phyloP scores from a whole-genome alignment of 805 yeast species.

The Candida vaughaniae region DNA sequence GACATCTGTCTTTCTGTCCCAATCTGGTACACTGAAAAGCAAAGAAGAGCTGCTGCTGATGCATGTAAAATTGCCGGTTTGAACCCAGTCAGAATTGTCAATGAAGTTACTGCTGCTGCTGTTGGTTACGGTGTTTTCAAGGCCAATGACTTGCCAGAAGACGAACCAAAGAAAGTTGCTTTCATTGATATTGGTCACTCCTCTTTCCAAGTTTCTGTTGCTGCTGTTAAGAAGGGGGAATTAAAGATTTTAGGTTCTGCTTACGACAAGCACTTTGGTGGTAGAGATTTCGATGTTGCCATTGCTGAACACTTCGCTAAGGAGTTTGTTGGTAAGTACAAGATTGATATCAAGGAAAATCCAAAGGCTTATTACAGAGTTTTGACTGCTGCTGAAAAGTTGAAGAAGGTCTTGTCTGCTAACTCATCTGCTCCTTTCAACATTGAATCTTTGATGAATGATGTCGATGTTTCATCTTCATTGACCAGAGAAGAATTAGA shows the following conservation, averaged over 20 bases:
- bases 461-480: constrained; percentile 89
- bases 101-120: constrained; percentile 98
- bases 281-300: constrained; percentile 93
- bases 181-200: constrained; percentile 98
- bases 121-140: constrained; percentile 99
- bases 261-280: constrained; percentile 95
- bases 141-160: constrained; percentile 89
- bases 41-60: constrained; percentile 94
- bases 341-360: constrained; percentile 87
- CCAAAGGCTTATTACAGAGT: constrained; percentile 96
- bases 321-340: constrained; percentile 87
- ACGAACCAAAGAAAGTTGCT: constrained; percentile 84
- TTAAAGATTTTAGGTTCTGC: constrained; percentile 90
- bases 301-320: constrained; percentile 93
- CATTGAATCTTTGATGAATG: constrained; percentile 96
- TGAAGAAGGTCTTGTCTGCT: constrained; percentile 96
- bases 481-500: constrained; percentile 91
- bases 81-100: constrained; percentile 97
- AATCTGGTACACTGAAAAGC: constrained; percentile 94
- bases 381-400: constrained; percentile 83
- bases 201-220: constrained; percentile 84
- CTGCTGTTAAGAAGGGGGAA: constrained; percentile 94
- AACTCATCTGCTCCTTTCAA: constrained; percentile 91
- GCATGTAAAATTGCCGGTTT: constrained; percentile 95
- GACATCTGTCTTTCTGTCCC: constrained; percentile 96